phyloP scores from a whole-genome alignment of 306 rosid species.

The Calophaca sinica region DNA sequence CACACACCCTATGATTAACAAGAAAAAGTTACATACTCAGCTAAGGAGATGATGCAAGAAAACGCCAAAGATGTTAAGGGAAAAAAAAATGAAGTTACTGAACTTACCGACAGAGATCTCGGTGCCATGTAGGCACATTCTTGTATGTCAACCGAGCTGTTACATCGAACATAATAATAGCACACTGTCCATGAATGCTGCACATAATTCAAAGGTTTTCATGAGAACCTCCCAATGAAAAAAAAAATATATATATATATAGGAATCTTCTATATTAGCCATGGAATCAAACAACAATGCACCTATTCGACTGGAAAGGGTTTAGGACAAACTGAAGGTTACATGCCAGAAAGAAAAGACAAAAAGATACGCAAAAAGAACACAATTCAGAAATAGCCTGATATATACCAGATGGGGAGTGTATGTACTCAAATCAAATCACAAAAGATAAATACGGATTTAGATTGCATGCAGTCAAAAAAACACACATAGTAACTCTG shows the following conservation, averaged over 20 bases:
- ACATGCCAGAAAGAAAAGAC: background rate
- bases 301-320: background rate
- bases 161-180: constrained; percentile 82
- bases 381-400: too few relatives aligned
- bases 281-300: constrained; percentile 18
- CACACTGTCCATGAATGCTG: constrained; percentile 85
- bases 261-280: constrained; percentile 11
- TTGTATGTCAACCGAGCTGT: constrained; percentile 75
- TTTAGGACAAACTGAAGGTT: background rate
- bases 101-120: constrained; percentile 76
- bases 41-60: background rate
- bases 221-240: background rate
- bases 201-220: constrained; percentile 35
- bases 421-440: too few relatives aligned
- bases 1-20: constrained; percentile 65
- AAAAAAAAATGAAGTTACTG: background rate
- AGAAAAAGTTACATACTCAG: background rate
- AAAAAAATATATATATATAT: background rate
- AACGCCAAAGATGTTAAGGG: too few relatives aligned
- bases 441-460: too few relatives aligned
- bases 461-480: too few relatives aligned
- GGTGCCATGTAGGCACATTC: constrained; percentile 87
- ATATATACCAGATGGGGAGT: too few relatives aligned
- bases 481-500: too few relatives aligned
- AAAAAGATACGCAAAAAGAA: too few relatives aligned